Percentiles rank a stretch among this genome's conserved stretches.
These are phyloP conservation scores for Prunus campanulata DNA, from an alignment of 306 rosid species.

Conservation along the genomic window DNA sequence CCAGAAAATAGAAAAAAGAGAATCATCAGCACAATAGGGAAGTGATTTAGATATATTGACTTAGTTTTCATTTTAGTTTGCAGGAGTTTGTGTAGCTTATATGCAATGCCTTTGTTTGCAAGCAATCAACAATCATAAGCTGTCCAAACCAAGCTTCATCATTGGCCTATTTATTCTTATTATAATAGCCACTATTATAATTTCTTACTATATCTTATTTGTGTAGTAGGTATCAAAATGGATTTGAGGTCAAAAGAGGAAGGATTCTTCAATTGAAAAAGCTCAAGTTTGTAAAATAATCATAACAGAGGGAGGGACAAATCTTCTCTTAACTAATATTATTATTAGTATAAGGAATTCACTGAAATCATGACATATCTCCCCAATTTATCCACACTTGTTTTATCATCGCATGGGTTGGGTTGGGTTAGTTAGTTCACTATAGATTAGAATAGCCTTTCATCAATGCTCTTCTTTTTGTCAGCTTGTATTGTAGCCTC, in stretches of 20 bases:
- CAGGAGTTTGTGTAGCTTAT: background rate
- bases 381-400: constrained; percentile 25
- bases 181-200: constrained; percentile 2
- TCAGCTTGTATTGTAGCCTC: constrained; percentile 58
- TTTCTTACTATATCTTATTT: background rate
- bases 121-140: background rate
- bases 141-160: background rate
- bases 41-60: background rate
- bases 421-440: constrained; percentile 17
- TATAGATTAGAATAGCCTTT: constrained; percentile 11
- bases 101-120: background rate
- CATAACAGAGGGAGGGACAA: background rate
- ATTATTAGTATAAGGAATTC: constrained; percentile 6
- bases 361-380: constrained; percentile 29
- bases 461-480: constrained; percentile 34
- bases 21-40: background rate
- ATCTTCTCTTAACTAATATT: background rate
- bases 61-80: background rate
- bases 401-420: constrained; percentile 30
- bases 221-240: background rate
- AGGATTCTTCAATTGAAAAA: constrained; percentile 4
- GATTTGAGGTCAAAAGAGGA: constrained; percentile 28
- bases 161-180: background rate
- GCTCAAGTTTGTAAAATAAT: background rate
- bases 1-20: background rate